phyloP scores from a whole-genome alignment of 129 eudicot species.

The Flaveria robusta region DNA sequence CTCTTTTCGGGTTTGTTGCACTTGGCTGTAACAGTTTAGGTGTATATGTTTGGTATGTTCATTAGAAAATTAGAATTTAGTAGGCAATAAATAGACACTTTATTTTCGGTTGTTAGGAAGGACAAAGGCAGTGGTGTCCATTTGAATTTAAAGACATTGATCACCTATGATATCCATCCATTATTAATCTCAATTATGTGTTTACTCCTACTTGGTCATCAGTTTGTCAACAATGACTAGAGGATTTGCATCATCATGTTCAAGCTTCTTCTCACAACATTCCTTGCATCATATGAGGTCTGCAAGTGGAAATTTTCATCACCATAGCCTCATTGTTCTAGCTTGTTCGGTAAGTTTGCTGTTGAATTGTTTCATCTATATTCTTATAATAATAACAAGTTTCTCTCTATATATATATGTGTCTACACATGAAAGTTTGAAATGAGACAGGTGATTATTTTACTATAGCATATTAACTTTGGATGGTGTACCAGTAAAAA shows the following conservation, averaged over 20 bases:
- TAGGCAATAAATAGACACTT: too few relatives aligned
- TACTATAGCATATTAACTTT: too few relatives aligned
- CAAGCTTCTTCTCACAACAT: slow-evolving; percentile 54
- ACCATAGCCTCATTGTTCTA: slow-evolving; percentile 60
- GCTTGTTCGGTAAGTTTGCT: slow-evolving; percentile 63
- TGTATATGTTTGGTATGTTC: neutral
- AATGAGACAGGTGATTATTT: too few relatives aligned
- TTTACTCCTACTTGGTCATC: slow-evolving; percentile 22
- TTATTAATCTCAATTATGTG: neutral
- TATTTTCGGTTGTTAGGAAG: neutral
- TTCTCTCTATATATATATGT: too few relatives aligned
- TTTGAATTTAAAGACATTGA: neutral
- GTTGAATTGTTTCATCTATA: neutral
- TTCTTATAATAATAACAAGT: neutral
- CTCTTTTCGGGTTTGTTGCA: neutral
- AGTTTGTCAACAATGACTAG: slow-evolving; percentile 56
- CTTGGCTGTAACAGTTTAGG: neutral
- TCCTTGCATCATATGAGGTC: slow-evolving; percentile 37
- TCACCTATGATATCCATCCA: slow-evolving; percentile 8
- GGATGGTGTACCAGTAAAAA: too few relatives aligned
- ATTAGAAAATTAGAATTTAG: too few relatives aligned
- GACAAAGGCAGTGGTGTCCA: neutral
- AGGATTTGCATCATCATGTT: slow-evolving; percentile 52
- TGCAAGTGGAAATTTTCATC: slow-evolving; percentile 33
- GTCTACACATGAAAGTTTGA: too few relatives aligned